Conservation (phyloP, 805 yeast species). For the Torulaspora quercuum region DNA sequence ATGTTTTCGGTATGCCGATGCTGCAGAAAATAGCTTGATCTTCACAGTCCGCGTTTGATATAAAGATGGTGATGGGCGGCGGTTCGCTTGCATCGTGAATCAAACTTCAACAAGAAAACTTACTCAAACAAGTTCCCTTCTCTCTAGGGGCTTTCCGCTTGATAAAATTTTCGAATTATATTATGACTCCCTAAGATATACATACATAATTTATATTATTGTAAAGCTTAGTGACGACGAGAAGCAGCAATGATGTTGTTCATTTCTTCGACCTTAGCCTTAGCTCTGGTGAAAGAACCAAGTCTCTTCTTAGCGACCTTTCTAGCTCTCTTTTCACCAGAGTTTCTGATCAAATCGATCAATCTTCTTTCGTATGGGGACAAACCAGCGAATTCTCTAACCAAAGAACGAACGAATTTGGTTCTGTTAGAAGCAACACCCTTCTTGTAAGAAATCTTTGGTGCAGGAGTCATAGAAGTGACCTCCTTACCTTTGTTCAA, state of each 20-base stretch:
- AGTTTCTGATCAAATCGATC: conserved; percentile 98
- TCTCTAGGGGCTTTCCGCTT: no score
- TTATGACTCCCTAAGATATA: conserved; percentile 10
- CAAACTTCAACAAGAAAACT: no score
- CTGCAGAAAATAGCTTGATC: no score
- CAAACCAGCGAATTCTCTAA: conserved; percentile 96
- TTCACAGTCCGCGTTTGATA: no score
- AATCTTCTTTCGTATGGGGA: conserved; percentile 99
- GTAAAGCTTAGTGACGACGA: conserved; percentile 73
- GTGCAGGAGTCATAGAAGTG: conserved; percentile 76
- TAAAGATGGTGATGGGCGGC: no score
- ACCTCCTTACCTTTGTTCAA: conserved; percentile 99
- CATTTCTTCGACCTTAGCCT: conserved; percentile 99
- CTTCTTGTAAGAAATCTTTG: conserved; percentile 93
- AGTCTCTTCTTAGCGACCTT: conserved; percentile 99
- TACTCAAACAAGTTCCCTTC: no score
- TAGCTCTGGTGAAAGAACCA: conserved; percentile 99
- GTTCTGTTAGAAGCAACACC: conserved; percentile 96
- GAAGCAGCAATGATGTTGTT: conserved; percentile 93
- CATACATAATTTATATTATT: conserved; percentile 10
- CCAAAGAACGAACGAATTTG: conserved; percentile 88
- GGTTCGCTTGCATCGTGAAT: no score
- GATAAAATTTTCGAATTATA: conserved; percentile 7
- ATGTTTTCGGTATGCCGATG: no score
- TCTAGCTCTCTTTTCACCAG: conserved; percentile 99